These are phyloP conservation scores for Tetrahymena borealis DNA, from an alignment of 73 alveolate genomes.

Conservation along the genomic window DNA sequence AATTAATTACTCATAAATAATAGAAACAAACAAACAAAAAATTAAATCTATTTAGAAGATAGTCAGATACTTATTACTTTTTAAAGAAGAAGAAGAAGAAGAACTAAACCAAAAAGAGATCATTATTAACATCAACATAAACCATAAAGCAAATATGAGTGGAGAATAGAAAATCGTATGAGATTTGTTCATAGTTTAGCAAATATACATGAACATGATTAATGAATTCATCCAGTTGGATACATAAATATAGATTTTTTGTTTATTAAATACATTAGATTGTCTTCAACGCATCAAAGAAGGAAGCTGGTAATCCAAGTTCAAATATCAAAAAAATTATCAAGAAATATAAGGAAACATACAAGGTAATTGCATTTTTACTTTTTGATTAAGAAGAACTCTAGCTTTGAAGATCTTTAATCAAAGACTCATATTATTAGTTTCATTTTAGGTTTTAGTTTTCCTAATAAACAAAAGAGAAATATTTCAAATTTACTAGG, in stretches of 20 bases:
- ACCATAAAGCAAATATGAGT: neutral
- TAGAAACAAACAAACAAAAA: neutral
- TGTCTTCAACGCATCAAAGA: conserved; percentile 32
- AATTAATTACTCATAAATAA: neutral
- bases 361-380: conserved; percentile 18
- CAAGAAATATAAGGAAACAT: conserved; percentile 31
- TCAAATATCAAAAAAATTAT: conserved; percentile 24
- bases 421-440: neutral
- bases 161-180: neutral
- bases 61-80: neutral
- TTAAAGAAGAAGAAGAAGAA: neutral
- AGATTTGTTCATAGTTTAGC: neutral
- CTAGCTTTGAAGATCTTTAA: neutral
- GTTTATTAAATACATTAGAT: neutral
- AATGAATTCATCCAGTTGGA: neutral
- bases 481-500: neutral
- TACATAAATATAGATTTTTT: neutral
- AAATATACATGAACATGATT: neutral
- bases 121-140: neutral
- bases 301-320: conserved; percentile 34
- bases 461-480: neutral
- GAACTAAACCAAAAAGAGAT: neutral
- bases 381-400: neutral
- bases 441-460: neutral
- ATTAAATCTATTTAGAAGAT: neutral